phyloP scores from a whole-genome alignment of 2,329 filamentous ascomycete species.

The Pseudocercospora eumusae region DNA sequence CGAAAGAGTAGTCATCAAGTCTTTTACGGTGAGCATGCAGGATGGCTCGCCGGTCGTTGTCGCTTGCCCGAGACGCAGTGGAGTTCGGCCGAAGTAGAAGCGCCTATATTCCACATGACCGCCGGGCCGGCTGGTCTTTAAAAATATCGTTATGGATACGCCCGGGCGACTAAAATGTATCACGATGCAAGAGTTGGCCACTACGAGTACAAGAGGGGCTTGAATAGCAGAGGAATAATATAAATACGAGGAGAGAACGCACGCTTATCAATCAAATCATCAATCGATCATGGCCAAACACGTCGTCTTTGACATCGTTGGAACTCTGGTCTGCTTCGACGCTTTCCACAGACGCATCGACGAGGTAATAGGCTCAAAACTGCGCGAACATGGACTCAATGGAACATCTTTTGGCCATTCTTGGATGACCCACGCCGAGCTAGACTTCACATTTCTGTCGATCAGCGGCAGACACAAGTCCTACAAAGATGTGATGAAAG shows the following conservation, averaged over 20 bases:
- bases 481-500: conserved; percentile 48
- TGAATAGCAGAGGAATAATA: neutral
- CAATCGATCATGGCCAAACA: conserved; percentile 27
- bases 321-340: conserved; percentile 54
- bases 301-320: conserved; percentile 51
- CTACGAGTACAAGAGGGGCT: neutral
- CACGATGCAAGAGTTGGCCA: neutral
- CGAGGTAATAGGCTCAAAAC: conserved; percentile 45
- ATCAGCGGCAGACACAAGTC: conserved; percentile 48
- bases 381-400: conserved; percentile 45
- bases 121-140: neutral
- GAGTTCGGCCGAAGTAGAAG: neutral
- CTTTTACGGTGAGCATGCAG: neutral
- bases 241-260: neutral
- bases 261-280: neutral
- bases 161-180: neutral
- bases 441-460: conserved; percentile 54
- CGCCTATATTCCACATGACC: neutral
- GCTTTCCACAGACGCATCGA: conserved; percentile 48
- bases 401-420: conserved; percentile 49
- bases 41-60: neutral
- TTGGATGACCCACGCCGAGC: conserved; percentile 53
- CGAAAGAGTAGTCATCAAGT: too few relatives aligned
- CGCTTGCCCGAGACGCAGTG: neutral
- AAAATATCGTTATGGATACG: neutral